Evolutionary conservation across 2,329 filamentous ascomycete genomes (phyloP), one percentile per base, ranked within the genome.

Genomic region (Exophiala xenobiotica): DNA sequence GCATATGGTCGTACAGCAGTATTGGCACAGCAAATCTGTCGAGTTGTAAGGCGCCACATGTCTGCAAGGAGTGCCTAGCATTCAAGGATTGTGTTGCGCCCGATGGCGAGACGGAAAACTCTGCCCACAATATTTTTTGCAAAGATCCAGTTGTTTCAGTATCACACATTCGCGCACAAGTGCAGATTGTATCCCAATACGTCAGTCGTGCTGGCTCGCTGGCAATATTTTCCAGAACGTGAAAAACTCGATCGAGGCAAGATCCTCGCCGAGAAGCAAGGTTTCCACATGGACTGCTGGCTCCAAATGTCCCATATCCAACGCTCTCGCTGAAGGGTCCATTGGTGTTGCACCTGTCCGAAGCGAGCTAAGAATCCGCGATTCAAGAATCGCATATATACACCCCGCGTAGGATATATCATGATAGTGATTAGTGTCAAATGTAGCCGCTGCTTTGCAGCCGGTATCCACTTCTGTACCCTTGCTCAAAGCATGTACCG

Each of bases 111-210:
- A 29, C 23, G 26, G 9, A 41, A 38, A 18, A 14, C 2, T 33
- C 31, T 41, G 45, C 24, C 42, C 53, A 55, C 48, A 41, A 27
- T 45, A 22, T 29, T 31, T 9, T 37, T 23, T 40, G 49, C 45
- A 46, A 46, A 49, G 16, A 22, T 20, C 23, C 12, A 27, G 23
- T 37, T 40, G 42, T 31, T 19, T 38, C 55, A 46, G 55, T 55
- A 55, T 51, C 39, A 55, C 38, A 53, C 43, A 27, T 58, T 52
- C 55, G 46, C 55, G 37, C 42, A 40, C 19, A 12, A 11, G 24
- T 49, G 55, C 41, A 58, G 31, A 43, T 50, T 53, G 42, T 53
- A 52, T 58, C 46, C 55, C 49, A 47, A 39, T 50, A 52, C 43
- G 46, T 50, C 54, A 53, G 50, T 31, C 22, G 19, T 49, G 18